A percentile compares a stretch with the other conserved stretches of the same genome.
phyloP scores from a whole-genome alignment of 495 filamentous ascomycete genomes.

The Aspergillus cavernicola region DNA sequence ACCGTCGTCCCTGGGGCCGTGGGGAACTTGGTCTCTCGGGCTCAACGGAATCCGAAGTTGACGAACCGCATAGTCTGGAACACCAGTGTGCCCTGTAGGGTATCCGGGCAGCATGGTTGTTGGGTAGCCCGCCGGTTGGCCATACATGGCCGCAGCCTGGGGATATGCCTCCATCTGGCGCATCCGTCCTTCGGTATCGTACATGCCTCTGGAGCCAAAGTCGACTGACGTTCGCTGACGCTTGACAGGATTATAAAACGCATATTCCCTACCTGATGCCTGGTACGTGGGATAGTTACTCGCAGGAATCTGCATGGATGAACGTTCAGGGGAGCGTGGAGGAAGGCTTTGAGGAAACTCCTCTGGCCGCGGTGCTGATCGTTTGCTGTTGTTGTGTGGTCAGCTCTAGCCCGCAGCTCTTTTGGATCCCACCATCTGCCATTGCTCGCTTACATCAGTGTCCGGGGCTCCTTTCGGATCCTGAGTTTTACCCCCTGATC shows the following conservation, averaged over 20 bases:
- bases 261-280: conserved; percentile 32
- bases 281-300: conserved; percentile 36
- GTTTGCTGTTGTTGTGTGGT: conserved; percentile 34
- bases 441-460: conserved; percentile 44
- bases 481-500: conserved; percentile 91
- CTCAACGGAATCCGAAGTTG: conserved; percentile 13
- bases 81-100: conserved; percentile 33
- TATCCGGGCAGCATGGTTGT: conserved; percentile 37
- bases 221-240: conserved; percentile 45
- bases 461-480: conserved; percentile 79
- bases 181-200: conserved; percentile 39
- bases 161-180: conserved; percentile 41
- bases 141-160: conserved; percentile 38
- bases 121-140: conserved; percentile 36
- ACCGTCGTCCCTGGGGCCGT: conserved; percentile 3
- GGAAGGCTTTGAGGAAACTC: conserved; percentile 36
- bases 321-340: conserved; percentile 42
- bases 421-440: neutral
- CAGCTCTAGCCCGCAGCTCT: neutral
- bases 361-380: conserved; percentile 34
- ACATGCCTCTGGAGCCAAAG: conserved; percentile 37
- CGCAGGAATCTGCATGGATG: conserved; percentile 37
- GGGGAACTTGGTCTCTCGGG: conserved; percentile 5
- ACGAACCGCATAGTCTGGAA: conserved; percentile 45
- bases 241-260: conserved; percentile 38